Conservation (phyloP, 2,329 filamentous ascomycete species). For the Phyllosticta citriasiana region DNA sequence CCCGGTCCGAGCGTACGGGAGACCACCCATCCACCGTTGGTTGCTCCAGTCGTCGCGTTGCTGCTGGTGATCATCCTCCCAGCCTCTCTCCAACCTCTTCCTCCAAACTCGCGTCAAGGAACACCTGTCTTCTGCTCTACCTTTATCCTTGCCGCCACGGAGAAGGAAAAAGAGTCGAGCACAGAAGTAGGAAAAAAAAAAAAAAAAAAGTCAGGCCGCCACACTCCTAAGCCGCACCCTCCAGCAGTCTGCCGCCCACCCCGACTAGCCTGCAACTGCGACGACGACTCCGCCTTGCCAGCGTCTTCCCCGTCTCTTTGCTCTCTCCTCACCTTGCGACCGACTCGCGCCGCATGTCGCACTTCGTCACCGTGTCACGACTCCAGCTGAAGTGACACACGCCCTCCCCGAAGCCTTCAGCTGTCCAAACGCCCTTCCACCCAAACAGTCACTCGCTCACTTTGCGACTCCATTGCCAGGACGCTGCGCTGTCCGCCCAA, state of each 20-base stretch:
- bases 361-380: not conserved
- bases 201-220: not conserved
- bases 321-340: not conserved
- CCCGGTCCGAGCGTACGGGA: not conserved
- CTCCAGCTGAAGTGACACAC: not conserved
- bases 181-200: not conserved
- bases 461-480: not conserved
- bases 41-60: not conserved
- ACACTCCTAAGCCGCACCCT: not conserved
- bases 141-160: not conserved
- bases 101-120: not conserved
- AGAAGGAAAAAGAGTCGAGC: too few relatives aligned
- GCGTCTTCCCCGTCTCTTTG: not conserved
- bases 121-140: not conserved
- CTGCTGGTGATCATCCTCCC: not conserved
- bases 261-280: not conserved
- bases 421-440: not conserved
- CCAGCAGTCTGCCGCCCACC: not conserved
- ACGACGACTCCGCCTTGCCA: not conserved
- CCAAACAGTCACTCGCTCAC: not conserved
- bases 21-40: not conserved
- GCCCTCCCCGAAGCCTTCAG: not conserved
- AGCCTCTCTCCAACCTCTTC: not conserved
- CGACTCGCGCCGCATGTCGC: not conserved
- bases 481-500: not conserved